Evolutionary conservation across 306 rosid genomes (phyloP), one percentile per base, ranked within the genome.

Genomic region (Dryas alaskensis): DNA sequence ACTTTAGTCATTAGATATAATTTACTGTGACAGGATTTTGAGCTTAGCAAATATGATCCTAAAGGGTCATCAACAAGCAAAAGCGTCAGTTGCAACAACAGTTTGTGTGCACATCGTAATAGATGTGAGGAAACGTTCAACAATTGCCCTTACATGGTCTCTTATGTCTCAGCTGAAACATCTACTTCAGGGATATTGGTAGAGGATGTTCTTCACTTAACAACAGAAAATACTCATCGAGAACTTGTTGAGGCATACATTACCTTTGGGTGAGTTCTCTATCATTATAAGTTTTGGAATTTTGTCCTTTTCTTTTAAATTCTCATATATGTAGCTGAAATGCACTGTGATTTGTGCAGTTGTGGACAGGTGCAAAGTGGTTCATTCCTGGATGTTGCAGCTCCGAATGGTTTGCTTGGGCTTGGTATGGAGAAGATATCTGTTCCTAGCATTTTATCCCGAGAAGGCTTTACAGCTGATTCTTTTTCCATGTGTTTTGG

Each of bases 401-500:
- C 97, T 67, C 98, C 98, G 55, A 91, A 93, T 31, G 98, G 97
- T 75, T 85, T 93, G 80, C 85, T 93, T 86, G 97, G 98, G 81
- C 97, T 91, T 37, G 98, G 98, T 52, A 91, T 93, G 98, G 93
- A 88, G 87, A 88, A 89, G 79, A 87, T 93, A 89, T 93, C 98
- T 51, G 98, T 93, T 82, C 98, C 98, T 76, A 93, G 97, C 84
- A 79, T 89, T 79, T 86, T 93, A 73, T 87, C 97, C 31, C 81
- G 89, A 70, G 93, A 89, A 73, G 98, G 98, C 14, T 82, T 87
- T 59, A 91, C 78, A 4, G 91, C 93, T 52, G 87, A 93, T 86
- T 93, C 98, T 55, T 91, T 93, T 77, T 91, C 98, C 76, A 89
- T 93, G 98, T 93, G 98, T 84, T 93, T 93, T 67, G 92, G 98